These are phyloP conservation scores for Sporisorium iseilematis-ciliati DNA, from an alignment of 1,284 basidiomycete species.

Conservation along the genomic window DNA sequence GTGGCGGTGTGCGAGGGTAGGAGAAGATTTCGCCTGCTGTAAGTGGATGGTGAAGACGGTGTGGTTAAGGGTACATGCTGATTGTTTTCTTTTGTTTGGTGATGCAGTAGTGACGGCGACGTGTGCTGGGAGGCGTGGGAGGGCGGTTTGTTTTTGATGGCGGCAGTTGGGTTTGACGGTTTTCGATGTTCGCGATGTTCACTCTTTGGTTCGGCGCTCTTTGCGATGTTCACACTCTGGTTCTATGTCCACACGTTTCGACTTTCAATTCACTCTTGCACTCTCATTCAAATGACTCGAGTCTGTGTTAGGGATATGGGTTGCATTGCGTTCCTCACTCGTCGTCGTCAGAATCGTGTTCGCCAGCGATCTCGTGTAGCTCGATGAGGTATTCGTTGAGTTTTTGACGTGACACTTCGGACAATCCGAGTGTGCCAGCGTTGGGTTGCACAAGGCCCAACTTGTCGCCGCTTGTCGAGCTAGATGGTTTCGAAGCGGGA, in stretches of 20 bases:
- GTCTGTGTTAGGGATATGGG: no score
- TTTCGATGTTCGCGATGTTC: no score
- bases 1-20: background rate
- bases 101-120: conserved; percentile 12
- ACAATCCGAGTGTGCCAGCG: conserved; percentile 36
- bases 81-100: background rate
- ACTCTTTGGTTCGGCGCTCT: no score
- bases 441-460: conserved; percentile 14
- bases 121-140: conserved; percentile 9
- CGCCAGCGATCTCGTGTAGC: conserved; percentile 55
- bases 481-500: conserved; percentile 2
- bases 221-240: no score
- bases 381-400: conserved; percentile 65
- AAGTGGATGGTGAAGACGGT: no score
- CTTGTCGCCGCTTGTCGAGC: conserved; percentile 13
- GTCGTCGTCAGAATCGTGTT: conserved; percentile 30
- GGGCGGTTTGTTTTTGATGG: no score
- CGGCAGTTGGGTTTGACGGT: background rate
- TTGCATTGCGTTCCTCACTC: conserved; percentile 1
- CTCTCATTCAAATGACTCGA: no score
- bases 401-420: conserved; percentile 54
- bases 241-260: no score
- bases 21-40: background rate
- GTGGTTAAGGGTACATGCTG: no score
- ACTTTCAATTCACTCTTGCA: no score